A percentile compares a stretch with the other conserved stretches of the same genome.
These are phyloP conservation scores for Cercophora newfieldiana DNA, from an alignment of 495 filamentous ascomycete species.

Conservation along the genomic window DNA sequence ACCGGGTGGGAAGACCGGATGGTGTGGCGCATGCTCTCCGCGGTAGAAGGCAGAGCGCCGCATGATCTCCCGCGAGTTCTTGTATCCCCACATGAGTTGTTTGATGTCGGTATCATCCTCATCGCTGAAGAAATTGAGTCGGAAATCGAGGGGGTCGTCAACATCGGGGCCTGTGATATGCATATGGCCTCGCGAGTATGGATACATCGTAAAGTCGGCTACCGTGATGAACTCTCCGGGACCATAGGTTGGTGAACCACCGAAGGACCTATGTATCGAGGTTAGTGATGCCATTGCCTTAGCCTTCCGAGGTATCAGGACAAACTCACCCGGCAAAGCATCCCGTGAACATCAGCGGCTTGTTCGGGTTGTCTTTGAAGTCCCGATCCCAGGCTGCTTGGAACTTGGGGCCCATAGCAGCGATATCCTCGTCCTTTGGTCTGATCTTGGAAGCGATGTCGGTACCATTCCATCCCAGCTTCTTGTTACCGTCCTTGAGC, in stretches of 20 bases:
- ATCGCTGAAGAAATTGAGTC: conserved; percentile 47
- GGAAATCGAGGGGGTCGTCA: conserved; percentile 39
- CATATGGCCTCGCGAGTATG: conserved; percentile 56
- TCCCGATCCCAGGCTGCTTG: conserved; percentile 46
- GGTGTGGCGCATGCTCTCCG: conserved; percentile 50
- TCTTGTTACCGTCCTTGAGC: conserved; percentile 27
- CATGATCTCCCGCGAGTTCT: conserved; percentile 55
- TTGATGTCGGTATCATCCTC: conserved; percentile 41
- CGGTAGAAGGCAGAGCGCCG: conserved; percentile 53
- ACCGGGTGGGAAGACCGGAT: conserved; percentile 52
- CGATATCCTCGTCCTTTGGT: conserved; percentile 42
- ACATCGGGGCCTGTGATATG: conserved; percentile 51
- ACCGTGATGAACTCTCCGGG: conserved; percentile 27
- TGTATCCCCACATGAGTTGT: conserved; percentile 53
- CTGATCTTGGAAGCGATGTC: conserved; percentile 50
- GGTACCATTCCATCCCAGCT: conserved; percentile 48
- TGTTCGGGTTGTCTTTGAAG: conserved; percentile 40
- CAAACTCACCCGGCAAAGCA: conserved; percentile 29
- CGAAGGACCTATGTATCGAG: neutral
- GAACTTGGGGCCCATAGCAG: conserved; percentile 43
- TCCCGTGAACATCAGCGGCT: conserved; percentile 41
- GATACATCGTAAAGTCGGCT: conserved; percentile 48
- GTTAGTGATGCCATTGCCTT: neutral
- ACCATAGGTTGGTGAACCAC: neutral
- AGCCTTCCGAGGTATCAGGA: conserved; percentile 3